phyloP scores from a whole-genome alignment of 1,284 basidiomycete genomes.

The Ceratobasidium theobromae region DNA sequence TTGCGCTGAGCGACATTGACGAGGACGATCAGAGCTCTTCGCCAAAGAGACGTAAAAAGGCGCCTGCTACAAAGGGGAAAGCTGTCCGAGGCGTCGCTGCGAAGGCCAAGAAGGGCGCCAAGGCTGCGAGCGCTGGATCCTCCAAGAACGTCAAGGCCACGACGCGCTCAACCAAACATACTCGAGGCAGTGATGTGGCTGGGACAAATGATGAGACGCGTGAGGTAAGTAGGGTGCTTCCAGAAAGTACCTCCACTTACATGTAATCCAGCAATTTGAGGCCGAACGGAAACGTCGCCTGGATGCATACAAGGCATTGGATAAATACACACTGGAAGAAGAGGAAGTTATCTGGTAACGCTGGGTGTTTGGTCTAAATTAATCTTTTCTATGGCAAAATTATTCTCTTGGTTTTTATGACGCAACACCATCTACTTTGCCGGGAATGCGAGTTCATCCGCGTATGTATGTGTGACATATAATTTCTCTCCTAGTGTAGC shows the following conservation, averaged over 20 bases:
- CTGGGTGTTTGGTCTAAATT: neutral
- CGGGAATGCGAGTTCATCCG: no score
- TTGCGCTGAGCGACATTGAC: slow-evolving; percentile 9
- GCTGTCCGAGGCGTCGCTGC: neutral
- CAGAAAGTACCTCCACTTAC: neutral
- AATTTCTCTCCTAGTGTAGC: slow-evolving; percentile 1
- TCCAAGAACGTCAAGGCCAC: neutral
- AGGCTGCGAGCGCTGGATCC: neutral
- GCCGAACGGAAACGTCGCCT: slow-evolving; percentile 9
- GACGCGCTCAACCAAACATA: neutral
- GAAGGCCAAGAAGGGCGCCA: neutral
- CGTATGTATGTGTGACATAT: slow-evolving; percentile 9
- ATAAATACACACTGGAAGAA: slow-evolving; percentile 23
- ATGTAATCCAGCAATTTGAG: slow-evolving; percentile 10
- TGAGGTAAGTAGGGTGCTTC: neutral
- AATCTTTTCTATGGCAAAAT: neutral
- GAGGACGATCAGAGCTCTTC: neutral
- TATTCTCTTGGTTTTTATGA: neutral
- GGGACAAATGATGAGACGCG: slow-evolving; percentile 6
- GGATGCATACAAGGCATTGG: slow-evolving; percentile 16
- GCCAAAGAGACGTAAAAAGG: neutral
- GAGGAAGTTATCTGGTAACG: slow-evolving; percentile 22
- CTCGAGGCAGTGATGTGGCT: neutral
- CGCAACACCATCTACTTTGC: neutral
- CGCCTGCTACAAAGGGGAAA: neutral